Evolutionary conservation across 805 yeast species (phyloP), one percentile per base, ranked within the genome.

Genomic region (Alloascoidea africana): DNA sequence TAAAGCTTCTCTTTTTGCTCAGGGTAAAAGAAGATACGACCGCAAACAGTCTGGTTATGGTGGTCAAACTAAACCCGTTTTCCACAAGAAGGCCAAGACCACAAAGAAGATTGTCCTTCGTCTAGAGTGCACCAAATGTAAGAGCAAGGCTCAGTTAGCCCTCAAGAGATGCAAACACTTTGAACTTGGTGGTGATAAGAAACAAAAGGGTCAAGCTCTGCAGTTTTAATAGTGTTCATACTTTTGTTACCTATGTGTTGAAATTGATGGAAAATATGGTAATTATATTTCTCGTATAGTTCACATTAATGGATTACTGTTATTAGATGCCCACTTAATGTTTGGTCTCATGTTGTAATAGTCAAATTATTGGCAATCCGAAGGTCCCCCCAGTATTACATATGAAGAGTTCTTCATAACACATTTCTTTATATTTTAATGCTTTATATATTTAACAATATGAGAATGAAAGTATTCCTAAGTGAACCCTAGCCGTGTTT

Each of bases 1-100:
- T 74, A 91, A 91, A 77, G 97, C 98, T 66, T 89, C 97, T 52
- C 79, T 87, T 60, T 86, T 77, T 65, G 96, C 97, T 58, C 97
- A 91, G 76, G 99, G 99, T 81, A 91, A 93, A 89, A 86, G 99
- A 79, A 87, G 99, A 78, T 91, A 91, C 76, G 98, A 91, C 89
- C 95, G 99, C 74, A 91, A 91, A 73, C 98, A 91, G 76, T 66
- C 82, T 60, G 98, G 98, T 86, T 91, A 77, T 74, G 99, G 99
- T 84, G 99, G 99, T 84, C 99, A 91, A 76, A 91, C 98, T 73
- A 91, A 86, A 78, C 98, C 79, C 65, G 81, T 91, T 73, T 91
- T 91, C 96, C 97, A 86, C 83, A 91, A 91, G 84, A 91, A 91
- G 73, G 98, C 98, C 60, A 91, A 91, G 86, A 91, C 97, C 58